Evolutionary conservation across 2,329 filamentous ascomycete genomes (phyloP).

Genomic region (Penicillium sp.): DNA sequence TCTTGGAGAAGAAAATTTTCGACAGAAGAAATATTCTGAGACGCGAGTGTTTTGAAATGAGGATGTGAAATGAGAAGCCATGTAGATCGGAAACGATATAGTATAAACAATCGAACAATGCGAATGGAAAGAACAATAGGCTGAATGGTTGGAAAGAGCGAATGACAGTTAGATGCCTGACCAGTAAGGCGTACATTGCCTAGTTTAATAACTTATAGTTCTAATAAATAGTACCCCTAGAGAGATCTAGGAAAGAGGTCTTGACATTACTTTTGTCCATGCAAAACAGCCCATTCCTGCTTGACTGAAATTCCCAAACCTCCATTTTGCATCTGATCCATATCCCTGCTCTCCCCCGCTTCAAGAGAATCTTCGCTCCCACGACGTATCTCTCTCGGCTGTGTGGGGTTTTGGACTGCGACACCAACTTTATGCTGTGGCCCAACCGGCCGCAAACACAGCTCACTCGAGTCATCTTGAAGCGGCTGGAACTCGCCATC

Average conservation of each 20-base stretch:
- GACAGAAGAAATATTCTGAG: not conserved
- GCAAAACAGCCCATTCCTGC: not conserved
- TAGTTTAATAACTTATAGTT: no score
- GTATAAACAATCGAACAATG: not conserved
- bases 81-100: not conserved
- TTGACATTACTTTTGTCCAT: not conserved
- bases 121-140: not conserved
- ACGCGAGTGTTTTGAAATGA: not conserved
- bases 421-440: constrained; percentile 16
- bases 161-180: not conserved
- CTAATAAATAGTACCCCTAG: no score
- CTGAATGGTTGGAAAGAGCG: not conserved
- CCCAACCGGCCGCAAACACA: constrained; percentile 26
- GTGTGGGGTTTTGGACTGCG: not conserved
- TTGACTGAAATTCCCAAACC: not conserved
- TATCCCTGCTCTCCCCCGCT: not conserved
- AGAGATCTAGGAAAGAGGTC: no score
- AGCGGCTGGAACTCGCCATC: constrained; percentile 28
- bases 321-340: not conserved
- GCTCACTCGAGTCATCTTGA: constrained; percentile 31
- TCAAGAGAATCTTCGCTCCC: not conserved
- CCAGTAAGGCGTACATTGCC: not conserved
- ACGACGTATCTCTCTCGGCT: not conserved
- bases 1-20: not conserved
- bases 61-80: not conserved